Base-by-base conservation (phyloP, 2,329 filamentous ascomycete species). In the Neophaeococcomyces aloes region DNA sequence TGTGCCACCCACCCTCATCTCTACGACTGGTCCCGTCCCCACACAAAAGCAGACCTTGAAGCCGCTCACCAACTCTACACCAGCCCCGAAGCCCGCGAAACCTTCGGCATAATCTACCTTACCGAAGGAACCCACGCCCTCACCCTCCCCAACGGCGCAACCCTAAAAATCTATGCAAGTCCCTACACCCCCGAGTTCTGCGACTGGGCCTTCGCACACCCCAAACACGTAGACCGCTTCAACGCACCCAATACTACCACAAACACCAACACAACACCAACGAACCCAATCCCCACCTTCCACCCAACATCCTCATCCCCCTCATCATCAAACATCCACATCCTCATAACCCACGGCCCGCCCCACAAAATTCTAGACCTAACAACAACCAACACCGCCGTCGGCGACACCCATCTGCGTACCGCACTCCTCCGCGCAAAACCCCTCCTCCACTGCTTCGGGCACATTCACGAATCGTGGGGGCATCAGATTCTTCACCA, bases 341-440 rank as follows among this genome's bases (percentile, higher is more conserved):
- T 81, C 6, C 63, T 79, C 49, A 66, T 80, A 53, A 80, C 77
- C 0, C 78, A 81, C 53, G 76, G 76, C 1, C 77, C 77, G 2
- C 75, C 77, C 0, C 56, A 60, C 17, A 64, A 63, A 0, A 57
- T 73, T 2, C 59, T 77, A 2, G 78, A 81, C 51, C 45, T 50
- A n/a, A 63, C 61, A 1, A 48, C 29, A 0, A 19, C 52, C 1
- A 56, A 56, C 2, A 55, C 61, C 18, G 53, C 60, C 15, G 74
- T 72, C 1, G 78, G 78, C 0, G 80, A 77, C 57, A 61, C 67
- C 36, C 67, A 72, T 53, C 60, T 81, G 1, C 62, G 1, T 59
- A 62, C 1, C 76, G 76, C 0, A 60, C 72, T 1, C 59, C 63
- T 41, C 63, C 74, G 4, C 69, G 67, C 7, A 64, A 62, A n/a